Conservation (phyloP, 176 grass and related monocot genomes). For the Bolboschoenus planiculmis region DNA sequence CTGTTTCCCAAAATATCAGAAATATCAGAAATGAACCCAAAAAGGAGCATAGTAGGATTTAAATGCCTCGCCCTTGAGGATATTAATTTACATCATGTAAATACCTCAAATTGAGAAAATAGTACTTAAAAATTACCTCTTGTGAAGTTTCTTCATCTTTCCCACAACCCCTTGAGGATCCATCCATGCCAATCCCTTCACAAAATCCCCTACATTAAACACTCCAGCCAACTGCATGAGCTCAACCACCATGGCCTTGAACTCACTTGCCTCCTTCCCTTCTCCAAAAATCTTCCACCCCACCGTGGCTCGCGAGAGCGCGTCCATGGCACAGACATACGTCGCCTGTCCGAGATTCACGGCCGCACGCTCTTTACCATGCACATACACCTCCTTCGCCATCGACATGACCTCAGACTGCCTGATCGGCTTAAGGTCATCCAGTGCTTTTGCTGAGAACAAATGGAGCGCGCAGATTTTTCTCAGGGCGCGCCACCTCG, state of each 20-base stretch:
- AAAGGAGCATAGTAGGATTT: no score
- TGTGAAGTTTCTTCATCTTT: slow-evolving; percentile 56
- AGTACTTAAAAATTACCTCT: slow-evolving; percentile 19
- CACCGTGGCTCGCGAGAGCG: slow-evolving; percentile 40
- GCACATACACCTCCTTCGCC: not conserved
- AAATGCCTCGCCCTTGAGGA: no score
- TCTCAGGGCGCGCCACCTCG: slow-evolving; percentile 54
- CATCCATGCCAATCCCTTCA: slow-evolving; percentile 41
- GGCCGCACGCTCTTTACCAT: not conserved
- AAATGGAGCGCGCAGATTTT: slow-evolving; percentile 60
- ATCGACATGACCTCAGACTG: slow-evolving; percentile 41
- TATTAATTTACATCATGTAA: no score
- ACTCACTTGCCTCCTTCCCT: slow-evolving; percentile 32
- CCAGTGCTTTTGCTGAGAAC: slow-evolving; percentile 52
- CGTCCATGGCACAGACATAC: slow-evolving; percentile 61
- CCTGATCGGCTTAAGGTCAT: slow-evolving; percentile 29
- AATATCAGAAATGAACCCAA: no score
- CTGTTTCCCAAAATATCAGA: not conserved
- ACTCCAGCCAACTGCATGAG: slow-evolving; percentile 45
- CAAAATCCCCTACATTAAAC: slow-evolving; percentile 56
- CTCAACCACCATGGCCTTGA: slow-evolving; percentile 61
- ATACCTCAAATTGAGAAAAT: no score
- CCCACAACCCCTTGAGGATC: slow-evolving; percentile 47
- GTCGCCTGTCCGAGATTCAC: slow-evolving; percentile 32
- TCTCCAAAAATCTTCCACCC: slow-evolving; percentile 45